Evolutionary conservation across 192 early-diverging fungal species (phyloP).

Genomic region (Gamsiella multidivaricata): DNA sequence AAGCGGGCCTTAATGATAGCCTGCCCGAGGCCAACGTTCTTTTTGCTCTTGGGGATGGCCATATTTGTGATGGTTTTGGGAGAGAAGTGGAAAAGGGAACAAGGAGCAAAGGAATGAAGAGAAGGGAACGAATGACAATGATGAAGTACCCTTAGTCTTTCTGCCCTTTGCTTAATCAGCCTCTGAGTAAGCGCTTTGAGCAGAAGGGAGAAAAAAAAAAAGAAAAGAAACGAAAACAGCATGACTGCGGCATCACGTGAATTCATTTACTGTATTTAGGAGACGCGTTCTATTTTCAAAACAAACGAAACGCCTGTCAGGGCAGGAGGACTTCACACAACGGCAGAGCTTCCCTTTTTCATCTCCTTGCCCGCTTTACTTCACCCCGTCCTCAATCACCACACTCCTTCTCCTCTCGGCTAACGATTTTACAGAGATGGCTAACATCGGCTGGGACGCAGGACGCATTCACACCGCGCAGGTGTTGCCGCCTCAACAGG

Average conservation of each 20-base stretch:
- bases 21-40: conserved; percentile 58
- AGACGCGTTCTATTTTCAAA: neutral
- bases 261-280: too few relatives aligned
- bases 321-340: too few relatives aligned
- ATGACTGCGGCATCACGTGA: too few relatives aligned
- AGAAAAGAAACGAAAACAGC: conserved; percentile 17
- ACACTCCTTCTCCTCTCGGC: neutral
- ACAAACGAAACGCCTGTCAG: neutral
- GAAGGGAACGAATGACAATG: neutral
- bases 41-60: conserved; percentile 56
- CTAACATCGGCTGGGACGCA: conserved; percentile 83
- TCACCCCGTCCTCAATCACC: conserved; percentile 6
- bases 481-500: conserved; percentile 69
- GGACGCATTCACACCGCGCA: conserved; percentile 79
- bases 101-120: conserved; percentile 1
- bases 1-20: conserved; percentile 62
- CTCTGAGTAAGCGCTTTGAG: neutral
- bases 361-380: neutral
- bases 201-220: conserved; percentile 31
- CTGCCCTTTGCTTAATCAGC: neutral
- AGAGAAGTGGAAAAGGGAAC: neutral
- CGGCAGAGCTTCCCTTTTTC: neutral
- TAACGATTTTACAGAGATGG: conserved; percentile 11
- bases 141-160: too few relatives aligned
- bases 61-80: conserved; percentile 20